These are phyloP conservation scores for Solanum rostratum DNA, from an alignment of 257 asterid species.

Conservation along the genomic window DNA sequence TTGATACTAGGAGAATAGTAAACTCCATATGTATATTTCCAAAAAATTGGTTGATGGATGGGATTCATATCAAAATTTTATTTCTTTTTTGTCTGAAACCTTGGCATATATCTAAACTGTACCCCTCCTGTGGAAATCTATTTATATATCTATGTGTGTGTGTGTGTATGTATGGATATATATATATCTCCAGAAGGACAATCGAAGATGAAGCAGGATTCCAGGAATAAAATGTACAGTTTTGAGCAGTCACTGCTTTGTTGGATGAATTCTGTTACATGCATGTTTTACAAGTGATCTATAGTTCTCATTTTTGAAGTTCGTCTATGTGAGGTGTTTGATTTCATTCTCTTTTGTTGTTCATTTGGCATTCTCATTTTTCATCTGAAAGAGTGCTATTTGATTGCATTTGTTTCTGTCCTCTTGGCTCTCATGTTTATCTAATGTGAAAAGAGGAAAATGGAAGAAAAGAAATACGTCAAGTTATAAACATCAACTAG, in stretches of 20 bases:
- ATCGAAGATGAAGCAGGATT: neutral
- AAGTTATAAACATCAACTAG: neutral
- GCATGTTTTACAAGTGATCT: neutral
- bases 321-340: neutral
- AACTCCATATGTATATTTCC: neutral
- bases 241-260: neutral
- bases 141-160: neutral
- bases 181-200: neutral
- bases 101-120: neutral
- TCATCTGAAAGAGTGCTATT: neutral
- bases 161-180: neutral
- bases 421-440: neutral
- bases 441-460: neutral
- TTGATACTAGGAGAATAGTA: neutral
- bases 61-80: neutral
- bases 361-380: neutral
- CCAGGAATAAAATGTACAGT: neutral
- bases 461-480: neutral
- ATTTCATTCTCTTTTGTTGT: neutral
- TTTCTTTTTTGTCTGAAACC: neutral
- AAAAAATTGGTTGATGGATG: neutral
- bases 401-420: neutral
- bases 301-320: neutral
- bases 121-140: neutral
- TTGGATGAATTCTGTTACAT: neutral